phyloP scores from a whole-genome alignment of 768 basidiomycete species.

The Calocybe cyanea region DNA sequence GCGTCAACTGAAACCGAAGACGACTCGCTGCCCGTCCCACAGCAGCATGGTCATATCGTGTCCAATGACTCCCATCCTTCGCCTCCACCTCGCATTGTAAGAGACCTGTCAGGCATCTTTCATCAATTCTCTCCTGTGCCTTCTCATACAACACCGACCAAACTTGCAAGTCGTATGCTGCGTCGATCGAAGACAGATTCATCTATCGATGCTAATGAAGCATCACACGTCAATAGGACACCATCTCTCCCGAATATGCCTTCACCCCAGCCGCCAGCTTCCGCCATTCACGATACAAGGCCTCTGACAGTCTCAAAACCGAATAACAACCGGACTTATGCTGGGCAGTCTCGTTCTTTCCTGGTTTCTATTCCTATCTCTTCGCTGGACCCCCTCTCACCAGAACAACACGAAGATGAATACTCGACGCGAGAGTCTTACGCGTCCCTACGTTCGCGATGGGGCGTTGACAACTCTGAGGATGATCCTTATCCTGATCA shows the following conservation, averaged over 20 bases:
- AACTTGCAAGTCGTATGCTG: conserved; percentile 69
- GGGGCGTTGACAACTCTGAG: conserved; percentile 80
- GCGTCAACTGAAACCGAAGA: conserved; percentile 12
- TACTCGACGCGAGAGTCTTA: conserved; percentile 70
- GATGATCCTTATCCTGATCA: conserved; percentile 52
- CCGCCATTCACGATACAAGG: conserved; percentile 20
- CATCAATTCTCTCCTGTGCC: conserved; percentile 27
- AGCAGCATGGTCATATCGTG: conserved; percentile 17
- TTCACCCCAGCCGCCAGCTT: conserved; percentile 19
- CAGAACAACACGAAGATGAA: conserved; percentile 41
- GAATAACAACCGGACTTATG: conserved; percentile 61
- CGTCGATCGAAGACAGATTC: conserved; percentile 64
- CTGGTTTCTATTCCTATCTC: conserved; percentile 54
- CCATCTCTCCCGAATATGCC: conserved; percentile 34
- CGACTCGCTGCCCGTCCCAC: conserved; percentile 8
- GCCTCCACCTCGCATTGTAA: conserved; percentile 26
- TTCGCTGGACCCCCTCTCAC: conserved; percentile 20
- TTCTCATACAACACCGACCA: conserved; percentile 31
- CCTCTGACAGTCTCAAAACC: conserved; percentile 24
- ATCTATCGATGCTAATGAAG: conserved; percentile 32
- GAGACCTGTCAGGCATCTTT: conserved; percentile 46
- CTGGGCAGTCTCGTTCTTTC: conserved; percentile 77
- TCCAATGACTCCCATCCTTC: conserved; percentile 14
- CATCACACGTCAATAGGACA: conserved; percentile 25
- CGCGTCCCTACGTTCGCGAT: conserved; percentile 65